These are phyloP conservation scores for Vanilla planifolia DNA, from an alignment of 106 monocot genomes.

Conservation along the genomic window DNA sequence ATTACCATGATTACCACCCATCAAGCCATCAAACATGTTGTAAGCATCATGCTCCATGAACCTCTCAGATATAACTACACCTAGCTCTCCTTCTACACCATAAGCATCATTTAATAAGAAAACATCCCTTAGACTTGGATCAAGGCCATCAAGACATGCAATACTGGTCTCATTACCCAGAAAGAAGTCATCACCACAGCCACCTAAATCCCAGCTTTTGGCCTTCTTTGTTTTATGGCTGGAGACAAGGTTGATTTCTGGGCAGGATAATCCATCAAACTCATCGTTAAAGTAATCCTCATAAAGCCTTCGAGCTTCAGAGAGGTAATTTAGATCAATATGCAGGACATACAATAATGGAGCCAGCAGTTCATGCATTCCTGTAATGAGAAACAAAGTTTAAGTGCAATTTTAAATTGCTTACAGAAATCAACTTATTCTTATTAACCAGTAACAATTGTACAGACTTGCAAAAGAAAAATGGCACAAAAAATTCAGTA, in stretches of 20 bases:
- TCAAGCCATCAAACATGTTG: conserved; percentile 66
- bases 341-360: conserved; percentile 79
- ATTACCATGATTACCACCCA: conserved; percentile 53
- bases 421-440: background rate
- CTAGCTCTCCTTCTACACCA: conserved; percentile 79
- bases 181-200: conserved; percentile 4
- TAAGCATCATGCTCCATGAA: conserved; percentile 88
- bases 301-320: conserved; percentile 40
- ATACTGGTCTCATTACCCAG: conserved; percentile 7
- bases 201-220: conserved; percentile 15
- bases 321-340: conserved; percentile 48
- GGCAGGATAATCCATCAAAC: conserved; percentile 55
- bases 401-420: background rate
- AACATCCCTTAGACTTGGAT: conserved; percentile 46
- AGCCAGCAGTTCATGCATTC: conserved; percentile 89
- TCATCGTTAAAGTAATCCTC: conserved; percentile 64
- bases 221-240: conserved; percentile 24
- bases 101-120: conserved; percentile 71
- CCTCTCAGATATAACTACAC: conserved; percentile 70
- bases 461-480: background rate
- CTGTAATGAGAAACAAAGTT: conserved; percentile 16
- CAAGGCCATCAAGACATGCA: conserved; percentile 41
- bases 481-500: background rate
- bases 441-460: background rate
- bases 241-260: conserved; percentile 27